Evolutionary conservation across 192 early-diverging fungal genomes (phyloP).

Genomic region (Linnemannia exigua): DNA sequence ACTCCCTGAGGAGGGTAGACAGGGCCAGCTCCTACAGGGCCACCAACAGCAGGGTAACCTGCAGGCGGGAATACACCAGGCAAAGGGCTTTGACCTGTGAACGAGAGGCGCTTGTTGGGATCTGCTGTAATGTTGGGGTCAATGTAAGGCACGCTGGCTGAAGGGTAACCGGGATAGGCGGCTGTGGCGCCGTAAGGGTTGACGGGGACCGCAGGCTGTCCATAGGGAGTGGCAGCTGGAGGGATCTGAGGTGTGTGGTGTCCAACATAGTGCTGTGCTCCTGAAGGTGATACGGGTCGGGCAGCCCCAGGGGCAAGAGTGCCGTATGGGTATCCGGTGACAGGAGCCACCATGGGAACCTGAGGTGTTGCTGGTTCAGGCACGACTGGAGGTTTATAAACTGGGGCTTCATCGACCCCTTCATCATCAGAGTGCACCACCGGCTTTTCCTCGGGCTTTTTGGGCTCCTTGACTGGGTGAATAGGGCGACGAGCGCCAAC

Average conservation of each 20-base stretch:
- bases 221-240: constrained; percentile 30
- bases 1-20: constrained; percentile 25
- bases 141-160: constrained; percentile 9
- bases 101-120: constrained; percentile 40
- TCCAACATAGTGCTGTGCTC: constrained; percentile 21
- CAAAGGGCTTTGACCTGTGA: constrained; percentile 30
- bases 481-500: constrained; percentile 37
- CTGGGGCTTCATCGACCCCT: constrained; percentile 43
- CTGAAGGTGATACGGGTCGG: constrained; percentile 38
- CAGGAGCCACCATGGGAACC: constrained; percentile 37
- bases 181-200: constrained; percentile 29
- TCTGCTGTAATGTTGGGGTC: constrained; percentile 36
- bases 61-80: constrained; percentile 30
- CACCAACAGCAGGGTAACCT: constrained; percentile 29
- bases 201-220: constrained; percentile 8
- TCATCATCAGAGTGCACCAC: constrained; percentile 15
- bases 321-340: constrained; percentile 43
- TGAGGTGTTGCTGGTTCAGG: constrained; percentile 26
- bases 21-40: background rate
- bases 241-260: constrained; percentile 47
- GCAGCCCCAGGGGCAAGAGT: constrained; percentile 32
- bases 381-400: constrained; percentile 51
- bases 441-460: constrained; percentile 38
- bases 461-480: constrained; percentile 25
- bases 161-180: constrained; percentile 42